phyloP scores from a whole-genome alignment of 495 filamentous ascomycete genomes.

The Monascus purpureus region DNA sequence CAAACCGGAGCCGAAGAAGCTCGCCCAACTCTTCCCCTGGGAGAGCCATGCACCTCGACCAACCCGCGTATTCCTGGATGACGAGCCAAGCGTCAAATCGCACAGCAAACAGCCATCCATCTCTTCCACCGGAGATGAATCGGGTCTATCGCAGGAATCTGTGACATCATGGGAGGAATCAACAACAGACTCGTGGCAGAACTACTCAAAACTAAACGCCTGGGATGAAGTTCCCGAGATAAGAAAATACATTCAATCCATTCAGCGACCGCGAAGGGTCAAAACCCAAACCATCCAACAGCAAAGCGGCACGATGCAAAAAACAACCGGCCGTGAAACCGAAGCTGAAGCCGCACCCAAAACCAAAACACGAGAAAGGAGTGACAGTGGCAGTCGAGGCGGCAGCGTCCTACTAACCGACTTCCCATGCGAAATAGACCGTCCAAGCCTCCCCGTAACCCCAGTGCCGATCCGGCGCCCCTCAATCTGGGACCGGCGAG shows the following conservation, averaged over 20 bases:
- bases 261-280: conserved; percentile 49
- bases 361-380: no score
- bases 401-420: conserved; percentile 59
- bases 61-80: conserved; percentile 59
- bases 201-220: conserved; percentile 58
- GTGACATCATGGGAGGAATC: conserved; percentile 24
- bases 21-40: conserved; percentile 74
- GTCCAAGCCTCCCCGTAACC: conserved; percentile 83
- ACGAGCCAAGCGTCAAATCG: conserved; percentile 11
- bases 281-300: conserved; percentile 45
- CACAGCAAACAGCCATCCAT: conserved; percentile 6
- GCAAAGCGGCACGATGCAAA: no score
- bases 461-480: conserved; percentile 58
- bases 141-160: conserved; percentile 3
- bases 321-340: no score
- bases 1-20: conserved; percentile 39
- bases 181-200: conserved; percentile 45
- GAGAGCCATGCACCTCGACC: conserved; percentile 50
- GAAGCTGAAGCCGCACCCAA: no score
- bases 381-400: no score
- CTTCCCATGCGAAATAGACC: conserved; percentile 71
- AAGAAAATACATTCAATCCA: conserved; percentile 57
- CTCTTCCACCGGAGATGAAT: conserved; percentile 19
- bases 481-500: conserved; percentile 38
- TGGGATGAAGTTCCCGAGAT: conserved; percentile 84